A percentile compares a stretch with the other conserved stretches of the same genome.
These are phyloP conservation scores for Rhizopogon roseolus DNA, from an alignment of 768 basidiomycete species.

Conservation along the genomic window DNA sequence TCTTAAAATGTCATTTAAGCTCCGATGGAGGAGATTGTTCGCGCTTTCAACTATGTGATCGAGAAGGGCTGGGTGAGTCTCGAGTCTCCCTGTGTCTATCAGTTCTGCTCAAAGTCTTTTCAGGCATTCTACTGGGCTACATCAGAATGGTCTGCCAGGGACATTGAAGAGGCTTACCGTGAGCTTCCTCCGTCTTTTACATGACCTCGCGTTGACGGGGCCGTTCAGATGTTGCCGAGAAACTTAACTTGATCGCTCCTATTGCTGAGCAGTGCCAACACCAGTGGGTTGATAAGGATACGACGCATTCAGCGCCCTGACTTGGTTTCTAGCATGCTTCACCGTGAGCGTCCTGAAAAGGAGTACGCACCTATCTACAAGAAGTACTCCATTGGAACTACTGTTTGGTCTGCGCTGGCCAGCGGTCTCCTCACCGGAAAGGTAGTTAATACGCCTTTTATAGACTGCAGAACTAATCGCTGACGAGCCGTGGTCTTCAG, in stretches of 20 bases:
- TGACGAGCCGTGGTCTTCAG: conserved; percentile 13
- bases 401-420: conserved; percentile 54
- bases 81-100: background rate
- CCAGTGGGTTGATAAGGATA: conserved; percentile 22
- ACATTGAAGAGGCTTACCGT: conserved; percentile 43
- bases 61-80: conserved; percentile 39
- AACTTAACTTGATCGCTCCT: conserved; percentile 45
- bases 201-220: background rate
- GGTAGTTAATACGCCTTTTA: conserved; percentile 15
- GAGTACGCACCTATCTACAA: conserved; percentile 45
- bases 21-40: conserved; percentile 51
- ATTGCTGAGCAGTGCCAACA: conserved; percentile 50
- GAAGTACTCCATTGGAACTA: conserved; percentile 43
- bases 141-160: conserved; percentile 51
- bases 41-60: conserved; percentile 53
- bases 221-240: conserved; percentile 40
- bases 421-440: conserved; percentile 53
- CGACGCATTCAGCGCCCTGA: background rate
- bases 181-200: background rate
- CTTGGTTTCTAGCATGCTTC: conserved; percentile 35
- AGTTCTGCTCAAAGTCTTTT: background rate
- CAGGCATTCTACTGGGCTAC: conserved; percentile 45
- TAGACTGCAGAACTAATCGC: background rate
- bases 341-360: conserved; percentile 49
- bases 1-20: conserved; percentile 15